Evolutionary conservation across 2,329 filamentous ascomycete species (phyloP).

Genomic region (Alternaria rosae): DNA sequence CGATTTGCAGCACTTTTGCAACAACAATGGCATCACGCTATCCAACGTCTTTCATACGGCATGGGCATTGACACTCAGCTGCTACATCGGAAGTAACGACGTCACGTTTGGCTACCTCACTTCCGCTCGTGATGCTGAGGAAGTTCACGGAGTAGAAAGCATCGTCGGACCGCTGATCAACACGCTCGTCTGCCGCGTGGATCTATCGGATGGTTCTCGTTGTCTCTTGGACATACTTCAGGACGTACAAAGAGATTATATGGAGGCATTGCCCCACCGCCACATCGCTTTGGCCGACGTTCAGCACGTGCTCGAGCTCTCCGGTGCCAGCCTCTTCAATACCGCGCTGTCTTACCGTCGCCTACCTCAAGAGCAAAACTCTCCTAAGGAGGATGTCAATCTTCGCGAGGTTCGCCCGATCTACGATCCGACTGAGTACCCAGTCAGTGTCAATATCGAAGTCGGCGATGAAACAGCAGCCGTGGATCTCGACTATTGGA

Average conservation of each 20-base stretch:
- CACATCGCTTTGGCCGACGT: conserved; percentile 56
- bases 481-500: conserved; percentile 47
- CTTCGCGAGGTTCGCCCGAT: conserved; percentile 48
- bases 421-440: conserved; percentile 58
- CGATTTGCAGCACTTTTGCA: conserved; percentile 50
- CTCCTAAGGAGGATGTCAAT: conserved; percentile 39
- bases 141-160: conserved; percentile 50
- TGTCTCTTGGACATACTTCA: conserved; percentile 51
- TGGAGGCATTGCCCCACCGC: conserved; percentile 55
- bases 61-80: conserved; percentile 51
- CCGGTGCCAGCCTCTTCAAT: conserved; percentile 54
- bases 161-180: conserved; percentile 59
- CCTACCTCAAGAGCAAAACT: conserved; percentile 43
- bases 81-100: conserved; percentile 47
- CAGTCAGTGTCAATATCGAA: conserved; percentile 59
- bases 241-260: conserved; percentile 56
- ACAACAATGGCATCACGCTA: conserved; percentile 55
- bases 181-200: conserved; percentile 55
- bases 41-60: conserved; percentile 56
- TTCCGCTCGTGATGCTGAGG: conserved; percentile 51
- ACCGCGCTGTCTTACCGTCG: conserved; percentile 59
- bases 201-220: conserved; percentile 38
- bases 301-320: conserved; percentile 51
- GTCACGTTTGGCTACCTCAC: conserved; percentile 57
- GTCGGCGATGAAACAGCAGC: conserved; percentile 49